Base-by-base conservation (phyloP, 2,329 filamentous ascomycete species). In the Nannizziopsis barbatae region DNA sequence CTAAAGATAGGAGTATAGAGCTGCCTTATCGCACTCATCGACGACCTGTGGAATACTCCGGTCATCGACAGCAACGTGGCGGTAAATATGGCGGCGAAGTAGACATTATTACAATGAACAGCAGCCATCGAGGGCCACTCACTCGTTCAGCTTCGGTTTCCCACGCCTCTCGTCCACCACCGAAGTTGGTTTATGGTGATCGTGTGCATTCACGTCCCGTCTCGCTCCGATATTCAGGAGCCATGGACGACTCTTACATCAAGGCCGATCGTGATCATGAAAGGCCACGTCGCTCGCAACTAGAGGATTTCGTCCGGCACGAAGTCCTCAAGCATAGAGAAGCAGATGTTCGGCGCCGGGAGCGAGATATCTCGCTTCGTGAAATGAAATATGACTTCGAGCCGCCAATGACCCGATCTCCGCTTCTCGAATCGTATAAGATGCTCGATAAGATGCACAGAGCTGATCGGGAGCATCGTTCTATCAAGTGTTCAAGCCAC, bases 41-140 rank as follows among this genome's bases (percentile, higher is more conserved):
- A 41, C 60, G 60, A 7, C 61, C 56, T 50, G 31, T 50, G 18
- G 50, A 56, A 36, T 35, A 51, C 33, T 35, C 41, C 30, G 38
- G n/a, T 38, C 33, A 27, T 18, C 33, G 30, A 18, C 42, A 6
- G 15, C 30, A 40, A 15, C 45, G 36, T 7, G 48, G 36, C 10
- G 14, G 37, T 12, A 50, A 45, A 30, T 59, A 60, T 39, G 42
- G 44, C 20, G 55, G 50, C 10, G 50, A 49, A 18, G 52, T 61
- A 31, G 61, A 62, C 31, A 49, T 62, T 12, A 37, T 57, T 11
- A 60, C 60, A 9, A 56, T 47, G 11, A 56, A 56, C 35, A 60
- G 56, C 50, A 55, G 42, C 8, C 50, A 27, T 12, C 27, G 35
- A 7, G 42, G 46, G 12, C 40, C 20, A 9, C 31, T 52, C n/a